phyloP scores from a whole-genome alignment of 2,329 filamentous ascomycete genomes.

The Septoria linicola region DNA sequence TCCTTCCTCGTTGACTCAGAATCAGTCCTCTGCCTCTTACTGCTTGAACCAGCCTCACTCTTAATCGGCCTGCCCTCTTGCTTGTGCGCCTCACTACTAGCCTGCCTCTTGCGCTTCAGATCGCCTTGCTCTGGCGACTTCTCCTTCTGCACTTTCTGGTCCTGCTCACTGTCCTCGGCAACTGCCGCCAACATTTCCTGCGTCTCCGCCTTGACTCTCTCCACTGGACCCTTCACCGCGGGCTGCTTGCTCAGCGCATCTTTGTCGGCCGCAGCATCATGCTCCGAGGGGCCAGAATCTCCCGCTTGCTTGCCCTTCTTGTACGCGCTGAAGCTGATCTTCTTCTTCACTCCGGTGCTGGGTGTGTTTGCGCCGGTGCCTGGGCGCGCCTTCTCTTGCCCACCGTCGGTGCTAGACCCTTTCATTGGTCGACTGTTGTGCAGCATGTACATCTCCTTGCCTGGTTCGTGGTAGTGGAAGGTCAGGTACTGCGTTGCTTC shows the following conservation, averaged over 20 bases:
- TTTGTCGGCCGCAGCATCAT: conserved; percentile 17
- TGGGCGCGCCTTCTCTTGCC: conserved; percentile 30
- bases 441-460: conserved; percentile 37
- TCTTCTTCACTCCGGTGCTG: conserved; percentile 53
- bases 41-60: conserved; percentile 1
- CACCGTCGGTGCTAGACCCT: conserved; percentile 31
- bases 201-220: conserved; percentile 36
- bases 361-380: conserved; percentile 44
- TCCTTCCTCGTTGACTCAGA: conserved; percentile 5
- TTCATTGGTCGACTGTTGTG: conserved; percentile 33
- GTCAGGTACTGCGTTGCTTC: conserved; percentile 61
- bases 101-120: conserved; percentile 33
- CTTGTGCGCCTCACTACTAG: not conserved
- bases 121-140: conserved; percentile 24
- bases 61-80: conserved; percentile 8
- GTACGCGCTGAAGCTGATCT: conserved; percentile 62
- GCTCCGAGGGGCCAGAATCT: conserved; percentile 33
- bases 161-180: conserved; percentile 24
- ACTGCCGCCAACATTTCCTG: conserved; percentile 35
- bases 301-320: conserved; percentile 55
- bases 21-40: conserved; percentile 19
- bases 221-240: conserved; percentile 36
- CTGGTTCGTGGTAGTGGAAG: conserved; percentile 58
- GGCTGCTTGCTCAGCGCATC: conserved; percentile 30
- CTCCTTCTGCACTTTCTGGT: conserved; percentile 18